Evolutionary conservation across 345 rosid genomes (phyloP).

Genomic region (Hevea brasiliensis): DNA sequence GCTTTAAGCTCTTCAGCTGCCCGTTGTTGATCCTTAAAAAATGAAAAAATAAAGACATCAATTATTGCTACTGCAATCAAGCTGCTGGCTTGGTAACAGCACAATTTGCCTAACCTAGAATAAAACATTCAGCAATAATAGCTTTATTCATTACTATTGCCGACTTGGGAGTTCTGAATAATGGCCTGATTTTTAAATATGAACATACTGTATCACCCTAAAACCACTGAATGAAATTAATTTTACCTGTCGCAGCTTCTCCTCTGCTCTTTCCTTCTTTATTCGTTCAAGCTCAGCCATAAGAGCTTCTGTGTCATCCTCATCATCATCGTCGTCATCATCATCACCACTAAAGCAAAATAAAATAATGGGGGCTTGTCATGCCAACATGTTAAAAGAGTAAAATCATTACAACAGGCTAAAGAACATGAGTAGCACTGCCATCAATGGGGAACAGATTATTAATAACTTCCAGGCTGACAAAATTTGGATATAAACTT

Average conservation of each 20-base stretch:
- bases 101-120: background rate
- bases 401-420: background rate
- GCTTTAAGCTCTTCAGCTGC: slow-evolving; percentile 79
- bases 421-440: background rate
- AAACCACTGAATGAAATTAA: slow-evolving; percentile 3
- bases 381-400: background rate
- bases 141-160: background rate
- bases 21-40: slow-evolving; percentile 73
- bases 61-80: background rate
- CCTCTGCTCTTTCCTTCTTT: slow-evolving; percentile 93
- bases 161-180: background rate
- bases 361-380: background rate
- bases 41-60: slow-evolving; percentile 12
- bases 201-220: background rate
- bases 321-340: slow-evolving; percentile 59
- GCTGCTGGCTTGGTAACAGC: background rate
- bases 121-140: background rate
- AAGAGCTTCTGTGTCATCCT: slow-evolving; percentile 86
- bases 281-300: slow-evolving; percentile 95
- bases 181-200: background rate
- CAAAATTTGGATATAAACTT: too few relatives aligned
- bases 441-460: background rate
- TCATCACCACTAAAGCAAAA: slow-evolving; percentile 37
- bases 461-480: too few relatives aligned
- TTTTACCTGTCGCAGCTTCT: slow-evolving; percentile 73